Evolutionary conservation across 2,329 filamentous ascomycete species (phyloP), one percentile per base, ranked within the genome.

Genomic region (Talaromyces piceae): DNA sequence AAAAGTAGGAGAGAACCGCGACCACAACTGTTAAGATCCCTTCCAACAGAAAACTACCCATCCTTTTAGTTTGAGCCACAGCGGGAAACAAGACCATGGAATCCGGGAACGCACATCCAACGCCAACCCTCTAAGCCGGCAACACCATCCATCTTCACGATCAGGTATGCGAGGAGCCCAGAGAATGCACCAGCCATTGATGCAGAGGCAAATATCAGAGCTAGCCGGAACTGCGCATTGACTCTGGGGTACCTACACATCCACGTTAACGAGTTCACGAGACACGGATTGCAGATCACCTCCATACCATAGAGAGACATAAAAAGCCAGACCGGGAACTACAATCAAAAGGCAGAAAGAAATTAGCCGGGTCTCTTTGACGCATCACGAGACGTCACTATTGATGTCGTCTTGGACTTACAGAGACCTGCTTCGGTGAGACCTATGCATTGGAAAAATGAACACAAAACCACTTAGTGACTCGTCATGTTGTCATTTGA

Each of bases 21-120:
- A 87, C 75, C 1, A 85, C 90, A 86, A 55, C 79, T 83, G 58
- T 89, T 1, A 81, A 72, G 2, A 85, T 69, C 12, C 87, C 87
- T 56, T 80, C 78, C 6, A 83, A 62, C 22, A 83, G 80, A 48
- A 83, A 82, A 22, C 33, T 37, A 18, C 12, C 12, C 16, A 18
- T 9, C 16, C 8, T 37, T 9, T 37, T 1, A 37, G 33, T 20
- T 18, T 37, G 16, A 18, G 20, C 6, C 7, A 37, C 5, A 20
- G 20, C 9, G 11, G 33, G 2, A 37, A 20, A 37, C 2, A 18
- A 9, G 3, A 20, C 16, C 8, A 20, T 37, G 0, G n/a, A n/a
- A n/a, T 18, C 20, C 3, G 4, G 33, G 20, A 37, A 20, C 16
- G 33, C 20, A 37, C 33, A 70, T 43, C 69, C 68, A 69, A 31